phyloP scores from a whole-genome alignment of 2,329 filamentous ascomycete species.

The Cordyceps farinosa region DNA sequence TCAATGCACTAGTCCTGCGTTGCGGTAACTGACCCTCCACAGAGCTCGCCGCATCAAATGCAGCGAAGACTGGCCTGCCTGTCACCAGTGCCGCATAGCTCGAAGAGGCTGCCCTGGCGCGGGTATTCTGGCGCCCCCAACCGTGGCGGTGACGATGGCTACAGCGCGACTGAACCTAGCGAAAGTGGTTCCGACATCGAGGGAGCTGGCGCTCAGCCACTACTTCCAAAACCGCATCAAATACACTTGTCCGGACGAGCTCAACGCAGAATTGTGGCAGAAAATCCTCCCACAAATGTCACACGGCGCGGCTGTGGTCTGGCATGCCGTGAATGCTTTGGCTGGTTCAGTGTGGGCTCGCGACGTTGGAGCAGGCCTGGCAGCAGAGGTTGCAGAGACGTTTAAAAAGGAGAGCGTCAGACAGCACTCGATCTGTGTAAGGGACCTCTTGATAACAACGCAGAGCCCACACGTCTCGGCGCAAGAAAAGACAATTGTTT shows the following conservation, averaged over 20 bases:
- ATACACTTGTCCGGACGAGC: not conserved
- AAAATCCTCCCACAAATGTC: not conserved
- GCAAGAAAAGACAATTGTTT: not conserved
- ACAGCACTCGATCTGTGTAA: not conserved
- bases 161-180: too few relatives aligned
- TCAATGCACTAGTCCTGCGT: too few relatives aligned
- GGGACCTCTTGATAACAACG: not conserved
- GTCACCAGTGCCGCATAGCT: not conserved
- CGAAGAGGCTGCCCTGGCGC: not conserved
- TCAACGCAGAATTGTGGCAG: not conserved
- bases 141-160: too few relatives aligned
- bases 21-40: not conserved
- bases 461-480: not conserved
- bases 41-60: not conserved
- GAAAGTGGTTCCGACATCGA: not conserved
- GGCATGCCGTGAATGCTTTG: not conserved
- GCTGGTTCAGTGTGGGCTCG: not conserved
- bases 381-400: not conserved
- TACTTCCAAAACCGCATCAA: not conserved
- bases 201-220: not conserved
- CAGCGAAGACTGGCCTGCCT: not conserved
- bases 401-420: not conserved
- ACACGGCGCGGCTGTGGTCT: not conserved
- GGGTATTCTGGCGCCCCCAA: not conserved
- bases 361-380: not conserved